A percentile compares a stretch with the other conserved stretches of the same genome.
These are phyloP conservation scores for Linnemannia zychae DNA, from an alignment of 192 early-diverging fungal genomes.

Conservation along the genomic window DNA sequence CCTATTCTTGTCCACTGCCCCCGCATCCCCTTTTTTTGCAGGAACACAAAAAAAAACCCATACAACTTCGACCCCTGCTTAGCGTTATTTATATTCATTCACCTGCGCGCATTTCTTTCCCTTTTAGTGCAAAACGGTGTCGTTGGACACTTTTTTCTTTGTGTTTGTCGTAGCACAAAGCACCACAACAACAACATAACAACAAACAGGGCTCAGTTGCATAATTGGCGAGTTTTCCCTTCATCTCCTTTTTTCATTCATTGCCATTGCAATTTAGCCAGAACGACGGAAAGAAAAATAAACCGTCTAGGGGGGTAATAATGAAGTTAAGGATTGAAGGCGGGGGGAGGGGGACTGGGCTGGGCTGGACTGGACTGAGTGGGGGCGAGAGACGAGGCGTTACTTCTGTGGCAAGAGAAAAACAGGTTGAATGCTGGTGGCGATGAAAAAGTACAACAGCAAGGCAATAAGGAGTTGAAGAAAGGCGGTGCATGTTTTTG, in stretches of 20 bases:
- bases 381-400: background rate
- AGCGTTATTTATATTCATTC: background rate
- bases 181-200: background rate
- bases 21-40: too few relatives aligned
- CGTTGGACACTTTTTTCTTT: background rate
- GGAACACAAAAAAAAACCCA: too few relatives aligned
- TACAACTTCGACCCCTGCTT: too few relatives aligned
- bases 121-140: conserved; percentile 5
- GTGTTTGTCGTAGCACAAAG: background rate
- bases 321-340: too few relatives aligned
- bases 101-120: background rate
- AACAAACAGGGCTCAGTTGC: background rate
- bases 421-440: background rate
- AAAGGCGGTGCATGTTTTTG: background rate
- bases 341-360: background rate
- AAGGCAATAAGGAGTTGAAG: background rate
- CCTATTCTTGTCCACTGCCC: background rate
- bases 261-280: background rate
- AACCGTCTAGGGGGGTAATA: background rate
- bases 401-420: background rate
- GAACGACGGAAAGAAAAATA: background rate
- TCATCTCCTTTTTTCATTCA: background rate
- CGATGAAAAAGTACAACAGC: background rate
- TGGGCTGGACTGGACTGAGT: background rate
- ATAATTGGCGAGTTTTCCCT: background rate